Evolutionary conservation across 441 rosid genomes (phyloP).

Genomic region (Jatropha podagrica): DNA sequence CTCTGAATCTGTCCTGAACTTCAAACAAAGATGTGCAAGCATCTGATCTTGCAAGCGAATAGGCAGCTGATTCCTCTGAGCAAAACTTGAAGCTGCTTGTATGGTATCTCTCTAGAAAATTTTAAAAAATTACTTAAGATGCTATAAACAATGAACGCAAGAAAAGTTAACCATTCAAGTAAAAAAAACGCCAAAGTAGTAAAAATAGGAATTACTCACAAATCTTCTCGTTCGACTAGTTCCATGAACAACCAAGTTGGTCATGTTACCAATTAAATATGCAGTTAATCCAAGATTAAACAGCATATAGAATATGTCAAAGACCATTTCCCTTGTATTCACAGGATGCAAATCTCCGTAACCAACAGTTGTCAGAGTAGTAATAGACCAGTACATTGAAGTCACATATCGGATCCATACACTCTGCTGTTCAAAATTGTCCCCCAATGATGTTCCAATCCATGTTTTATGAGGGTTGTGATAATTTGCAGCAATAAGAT

Average conservation of each 20-base stretch:
- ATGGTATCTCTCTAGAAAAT: slow-evolving; percentile 72
- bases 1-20: slow-evolving; percentile 78
- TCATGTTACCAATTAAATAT: slow-evolving; percentile 90
- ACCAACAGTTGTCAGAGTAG: slow-evolving; percentile 83
- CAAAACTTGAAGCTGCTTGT: slow-evolving; percentile 84
- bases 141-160: slow-evolving; percentile 8
- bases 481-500: slow-evolving; percentile 70
- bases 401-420: slow-evolving; percentile 75
- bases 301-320: slow-evolving; percentile 79
- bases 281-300: slow-evolving; percentile 82
- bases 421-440: slow-evolving; percentile 42
- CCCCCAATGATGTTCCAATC: slow-evolving; percentile 50
- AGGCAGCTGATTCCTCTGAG: slow-evolving; percentile 74
- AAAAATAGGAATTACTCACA: slow-evolving; percentile 42
- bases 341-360: slow-evolving; percentile 91
- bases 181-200: neutral
- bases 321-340: slow-evolving; percentile 75
- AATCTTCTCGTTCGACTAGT: slow-evolving; percentile 84
- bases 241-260: slow-evolving; percentile 86
- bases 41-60: slow-evolving; percentile 80
- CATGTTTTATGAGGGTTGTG: slow-evolving; percentile 55
- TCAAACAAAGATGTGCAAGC: slow-evolving; percentile 78
- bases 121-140: slow-evolving; percentile 5
- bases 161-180: neutral
- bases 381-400: slow-evolving; percentile 87